Percentiles rank a stretch among this genome's conserved stretches.
Evolutionary conservation across 164 flowering plant genomes (phyloP).

Genomic region (Aristolochia californica): DNA sequence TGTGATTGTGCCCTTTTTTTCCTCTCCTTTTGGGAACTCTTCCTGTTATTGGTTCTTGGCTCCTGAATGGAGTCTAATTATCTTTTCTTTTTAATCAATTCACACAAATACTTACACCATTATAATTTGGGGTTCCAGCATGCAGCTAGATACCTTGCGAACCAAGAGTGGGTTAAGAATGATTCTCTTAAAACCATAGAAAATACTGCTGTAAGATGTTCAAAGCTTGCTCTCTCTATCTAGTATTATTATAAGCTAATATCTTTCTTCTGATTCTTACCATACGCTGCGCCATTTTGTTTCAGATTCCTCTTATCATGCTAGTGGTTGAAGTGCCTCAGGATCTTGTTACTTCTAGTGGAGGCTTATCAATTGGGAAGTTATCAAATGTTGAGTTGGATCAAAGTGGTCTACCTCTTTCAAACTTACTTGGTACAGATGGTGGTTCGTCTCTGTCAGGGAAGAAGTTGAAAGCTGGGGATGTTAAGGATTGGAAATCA

Average conservation of each 20-base stretch:
- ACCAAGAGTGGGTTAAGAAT: slow-evolving; percentile 96
- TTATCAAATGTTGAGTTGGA: slow-evolving; percentile 32
- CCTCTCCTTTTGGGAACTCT: neutral
- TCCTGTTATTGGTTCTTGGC: neutral
- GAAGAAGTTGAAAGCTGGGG: slow-evolving; percentile 17
- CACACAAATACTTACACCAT: neutral
- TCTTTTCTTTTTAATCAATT: neutral
- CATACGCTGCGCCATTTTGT: neutral
- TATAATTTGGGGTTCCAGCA: slow-evolving; percentile 40
- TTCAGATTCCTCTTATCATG: slow-evolving; percentile 91
- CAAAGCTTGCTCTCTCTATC: neutral
- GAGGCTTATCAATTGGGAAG: slow-evolving; percentile 24
- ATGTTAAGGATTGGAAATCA: slow-evolving; percentile 33
- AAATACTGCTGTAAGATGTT: slow-evolving; percentile 80
- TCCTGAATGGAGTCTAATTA: neutral
- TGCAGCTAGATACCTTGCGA: slow-evolving; percentile 96
- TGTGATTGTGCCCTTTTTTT: slow-evolving; percentile 2
- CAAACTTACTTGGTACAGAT: slow-evolving; percentile 25
- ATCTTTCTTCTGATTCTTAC: neutral
- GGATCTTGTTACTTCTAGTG: slow-evolving; percentile 40
- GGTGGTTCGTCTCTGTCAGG: slow-evolving; percentile 25
- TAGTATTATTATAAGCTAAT: neutral
- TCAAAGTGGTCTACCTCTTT: slow-evolving; percentile 15
- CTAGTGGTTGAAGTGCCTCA: slow-evolving; percentile 89
- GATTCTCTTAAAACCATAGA: slow-evolving; percentile 95